phyloP scores from a whole-genome alignment of 495 filamentous ascomycete species.

The Chaetomium fimeti region DNA sequence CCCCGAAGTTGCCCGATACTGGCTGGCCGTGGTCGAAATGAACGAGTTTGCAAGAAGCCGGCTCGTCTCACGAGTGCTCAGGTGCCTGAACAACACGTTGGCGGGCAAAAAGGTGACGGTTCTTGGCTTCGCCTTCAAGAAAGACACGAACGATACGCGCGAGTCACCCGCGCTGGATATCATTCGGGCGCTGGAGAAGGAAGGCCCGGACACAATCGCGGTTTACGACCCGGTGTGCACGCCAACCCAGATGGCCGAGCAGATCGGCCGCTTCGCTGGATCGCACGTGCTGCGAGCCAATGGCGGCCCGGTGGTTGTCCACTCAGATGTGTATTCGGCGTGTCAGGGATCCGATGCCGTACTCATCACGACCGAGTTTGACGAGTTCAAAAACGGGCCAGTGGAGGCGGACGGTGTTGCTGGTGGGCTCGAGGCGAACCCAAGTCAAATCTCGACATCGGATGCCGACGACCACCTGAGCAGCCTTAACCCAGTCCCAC shows the following conservation, averaged over 20 bases:
- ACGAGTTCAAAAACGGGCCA: not conserved
- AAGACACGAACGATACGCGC: slow-evolving; percentile 3
- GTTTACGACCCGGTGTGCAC: slow-evolving; percentile 3
- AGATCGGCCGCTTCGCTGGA: not conserved
- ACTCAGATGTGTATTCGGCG: slow-evolving; percentile 1
- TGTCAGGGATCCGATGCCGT: not conserved
- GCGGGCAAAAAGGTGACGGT: slow-evolving; percentile 7
- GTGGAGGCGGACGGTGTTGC: not conserved
- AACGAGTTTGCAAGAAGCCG: slow-evolving; percentile 9
- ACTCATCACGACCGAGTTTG: slow-evolving; percentile 14
- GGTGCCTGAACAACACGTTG: slow-evolving; percentile 6
- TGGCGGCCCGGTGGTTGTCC: not conserved
- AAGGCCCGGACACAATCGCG: not conserved
- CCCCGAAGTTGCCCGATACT: slow-evolving; percentile 4
- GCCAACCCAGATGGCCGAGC: not conserved
- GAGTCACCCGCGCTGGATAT: slow-evolving; percentile 10
- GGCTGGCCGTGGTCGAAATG: slow-evolving; percentile 4
- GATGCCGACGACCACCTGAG: not conserved
- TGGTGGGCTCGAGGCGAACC: not conserved
- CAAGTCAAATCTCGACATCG: not conserved
- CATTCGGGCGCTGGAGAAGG: not conserved
- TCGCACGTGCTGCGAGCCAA: not conserved
- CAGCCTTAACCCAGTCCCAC: not conserved
- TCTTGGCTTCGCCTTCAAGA: slow-evolving; percentile 3
- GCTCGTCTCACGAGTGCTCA: not conserved